Conservation (phyloP, 2,329 filamentous ascomycete species). For the Pseudopithomyces maydicus region DNA sequence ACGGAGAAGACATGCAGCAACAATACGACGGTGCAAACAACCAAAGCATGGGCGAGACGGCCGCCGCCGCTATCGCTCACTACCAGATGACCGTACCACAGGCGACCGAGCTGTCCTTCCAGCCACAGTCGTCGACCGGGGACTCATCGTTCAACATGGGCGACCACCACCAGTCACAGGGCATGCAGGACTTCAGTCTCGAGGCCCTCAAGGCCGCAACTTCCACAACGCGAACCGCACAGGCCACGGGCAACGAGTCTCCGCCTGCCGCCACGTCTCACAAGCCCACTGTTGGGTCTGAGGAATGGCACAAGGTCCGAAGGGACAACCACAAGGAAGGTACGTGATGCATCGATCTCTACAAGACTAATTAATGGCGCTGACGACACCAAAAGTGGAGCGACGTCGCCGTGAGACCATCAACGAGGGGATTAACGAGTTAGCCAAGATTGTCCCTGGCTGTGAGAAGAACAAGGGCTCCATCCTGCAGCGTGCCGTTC, state of each 20-base stretch:
- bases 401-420: constrained; percentile 96
- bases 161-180: constrained; percentile 48
- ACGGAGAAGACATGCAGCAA: constrained; percentile 50
- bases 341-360: constrained; percentile 49
- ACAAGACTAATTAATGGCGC: constrained; percentile 1
- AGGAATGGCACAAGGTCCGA: constrained; percentile 96
- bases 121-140: constrained; percentile 49
- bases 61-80: constrained; percentile 61
- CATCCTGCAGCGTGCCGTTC: constrained; percentile 89
- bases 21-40: constrained; percentile 56
- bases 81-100: constrained; percentile 62
- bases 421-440: constrained; percentile 97
- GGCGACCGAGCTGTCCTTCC: constrained; percentile 60
- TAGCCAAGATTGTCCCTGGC: constrained; percentile 95
- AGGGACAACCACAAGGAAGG: constrained; percentile 99
- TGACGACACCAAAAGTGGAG: constrained; percentile 68
- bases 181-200: constrained; percentile 49
- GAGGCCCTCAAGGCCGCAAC: constrained; percentile 57
- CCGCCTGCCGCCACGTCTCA: constrained; percentile 38
- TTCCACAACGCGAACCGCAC: constrained; percentile 53
- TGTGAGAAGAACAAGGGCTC: constrained; percentile 99
- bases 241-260: constrained; percentile 39
- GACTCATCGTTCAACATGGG: constrained; percentile 53
- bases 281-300: constrained; percentile 91
- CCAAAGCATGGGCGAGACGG: constrained; percentile 61